Base-by-base conservation (phyloP, 306 rosid species). In the Vachellia pachyceras region DNA sequence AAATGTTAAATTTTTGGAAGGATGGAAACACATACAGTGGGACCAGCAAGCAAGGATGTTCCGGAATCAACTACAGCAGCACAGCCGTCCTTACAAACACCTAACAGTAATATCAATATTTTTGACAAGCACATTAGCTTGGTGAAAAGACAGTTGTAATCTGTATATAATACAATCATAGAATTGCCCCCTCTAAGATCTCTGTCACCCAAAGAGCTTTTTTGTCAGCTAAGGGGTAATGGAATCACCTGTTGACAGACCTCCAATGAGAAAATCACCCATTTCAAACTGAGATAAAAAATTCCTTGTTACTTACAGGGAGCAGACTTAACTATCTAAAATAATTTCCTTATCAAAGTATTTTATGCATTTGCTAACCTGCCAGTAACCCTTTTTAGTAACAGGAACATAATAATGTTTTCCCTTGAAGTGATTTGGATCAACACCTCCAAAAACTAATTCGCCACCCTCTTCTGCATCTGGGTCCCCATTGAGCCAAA, bases 11-110 rank as follows among this genome's bases (percentile, higher is more conserved):
- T 65, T 54, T 45, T 13, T 40, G 47, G 40, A 81, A 73, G 73
- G 64, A 73, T 12, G 22, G n/a, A 77, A 83, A 79, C 64, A 73
- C 85, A 60, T 88, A 94, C 98, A 10, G 95, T 94, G 79, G 98
- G 98, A 76, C 97, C 98, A 54, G 91, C 88, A 61, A 92, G 94
- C 83, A 94, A 90, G 73, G 98, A 94, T 40, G 97, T 92, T 86
- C 97, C 97, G 7, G 98, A 94, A 89, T 94, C 98, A 82, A 92
- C 92, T 78, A 89, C 81, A 60, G 93, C 97, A 82, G 92, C 91
- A 82, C 98, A 92, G 52, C 97, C 97, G 25, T 83, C 86, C 69
- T 75, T 83, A 70, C 97, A 92, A 44, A 89, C 90, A 77, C 97
- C 98, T 94, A 78, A 76, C 14, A 37, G 61, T 65, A 81, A 79